A percentile compares a stretch with the other conserved stretches of the same genome.
Conservation (phyloP, 352 stramenopile genomes). For the Phytophthora pistaciae region DNA sequence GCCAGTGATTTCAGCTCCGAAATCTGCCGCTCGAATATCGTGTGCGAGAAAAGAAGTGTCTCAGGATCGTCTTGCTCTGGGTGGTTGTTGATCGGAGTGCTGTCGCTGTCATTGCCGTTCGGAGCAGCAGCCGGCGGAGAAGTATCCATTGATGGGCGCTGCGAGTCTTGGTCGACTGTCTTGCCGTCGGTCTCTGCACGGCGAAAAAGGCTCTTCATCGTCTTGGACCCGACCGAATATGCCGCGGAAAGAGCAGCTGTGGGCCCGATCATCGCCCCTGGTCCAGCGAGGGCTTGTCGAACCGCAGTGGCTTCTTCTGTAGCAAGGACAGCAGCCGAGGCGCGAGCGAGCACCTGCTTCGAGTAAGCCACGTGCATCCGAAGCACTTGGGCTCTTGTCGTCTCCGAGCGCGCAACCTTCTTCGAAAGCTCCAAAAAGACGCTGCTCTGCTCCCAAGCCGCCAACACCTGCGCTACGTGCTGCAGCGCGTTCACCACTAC, state of each 20-base stretch:
- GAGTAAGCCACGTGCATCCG: conserved; percentile 74
- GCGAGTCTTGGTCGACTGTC: not conserved
- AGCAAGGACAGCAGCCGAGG: conserved; percentile 62
- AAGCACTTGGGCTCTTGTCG: conserved; percentile 61
- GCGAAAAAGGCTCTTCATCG: conserved; percentile 74
- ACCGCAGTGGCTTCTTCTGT: conserved; percentile 78
- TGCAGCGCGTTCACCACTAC: conserved; percentile 61
- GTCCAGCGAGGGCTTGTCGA: conserved; percentile 69
- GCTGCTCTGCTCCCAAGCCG: conserved; percentile 69
- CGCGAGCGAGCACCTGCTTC: conserved; percentile 54
- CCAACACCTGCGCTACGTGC: conserved; percentile 48
- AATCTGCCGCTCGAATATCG: conserved; percentile 79
- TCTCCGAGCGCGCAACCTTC: conserved; percentile 65
- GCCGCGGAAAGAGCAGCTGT: conserved; percentile 72
- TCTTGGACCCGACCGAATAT: conserved; percentile 81
- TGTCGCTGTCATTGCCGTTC: conserved; percentile 14
- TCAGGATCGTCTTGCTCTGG: conserved; percentile 55
- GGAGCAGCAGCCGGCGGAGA: conserved; percentile 16
- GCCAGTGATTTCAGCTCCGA: conserved; percentile 50
- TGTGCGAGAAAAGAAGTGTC: conserved; percentile 67
- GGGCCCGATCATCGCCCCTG: conserved; percentile 76
- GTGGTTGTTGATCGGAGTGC: conserved; percentile 15
- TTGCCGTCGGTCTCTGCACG: conserved; percentile 38
- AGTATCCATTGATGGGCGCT: conserved; percentile 19
- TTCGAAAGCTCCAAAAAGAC: conserved; percentile 76